These are phyloP conservation scores for Leptodontidium sp. DNA, from an alignment of 2,329 filamentous ascomycete species.

Conservation along the genomic window DNA sequence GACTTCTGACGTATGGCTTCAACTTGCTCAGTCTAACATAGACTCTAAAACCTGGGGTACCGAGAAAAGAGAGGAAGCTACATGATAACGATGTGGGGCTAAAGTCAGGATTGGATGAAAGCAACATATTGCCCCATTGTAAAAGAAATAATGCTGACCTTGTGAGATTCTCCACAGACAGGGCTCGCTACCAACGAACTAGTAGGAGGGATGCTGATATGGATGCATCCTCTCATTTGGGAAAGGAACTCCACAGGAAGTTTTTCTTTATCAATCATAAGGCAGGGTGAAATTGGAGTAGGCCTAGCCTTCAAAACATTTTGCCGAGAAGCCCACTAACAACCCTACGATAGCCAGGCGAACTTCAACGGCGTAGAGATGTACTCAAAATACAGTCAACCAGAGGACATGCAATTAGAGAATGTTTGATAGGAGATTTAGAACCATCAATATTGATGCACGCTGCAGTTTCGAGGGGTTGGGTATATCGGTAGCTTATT, in stretches of 20 bases:
- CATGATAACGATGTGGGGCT: not conserved
- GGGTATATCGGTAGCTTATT: too few species aligned
- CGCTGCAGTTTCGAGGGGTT: too few species aligned
- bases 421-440: not conserved
- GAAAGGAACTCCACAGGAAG: not conserved
- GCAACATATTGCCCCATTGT: too few species aligned
- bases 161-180: not conserved
- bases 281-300: not conserved
- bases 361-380: not conserved
- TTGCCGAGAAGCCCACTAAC: not conserved
- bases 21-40: not conserved
- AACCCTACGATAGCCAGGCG: not conserved
- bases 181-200: not conserved
- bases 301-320: not conserved
- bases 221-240: not conserved
- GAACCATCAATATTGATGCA: slow-evolving; percentile 1
- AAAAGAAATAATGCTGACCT: too few species aligned
- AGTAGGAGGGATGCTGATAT: not conserved
- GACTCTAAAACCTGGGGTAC: not conserved
- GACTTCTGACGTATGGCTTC: not conserved
- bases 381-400: not conserved
- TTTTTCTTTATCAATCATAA: too few species aligned
- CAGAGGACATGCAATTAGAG: not conserved
- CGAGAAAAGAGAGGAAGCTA: not conserved
- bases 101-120: not conserved